A percentile compares a stretch with the other conserved stretches of the same genome.
phyloP scores from a whole-genome alignment of 2,329 filamentous ascomycete species.

The Bipolaris zeicola region DNA sequence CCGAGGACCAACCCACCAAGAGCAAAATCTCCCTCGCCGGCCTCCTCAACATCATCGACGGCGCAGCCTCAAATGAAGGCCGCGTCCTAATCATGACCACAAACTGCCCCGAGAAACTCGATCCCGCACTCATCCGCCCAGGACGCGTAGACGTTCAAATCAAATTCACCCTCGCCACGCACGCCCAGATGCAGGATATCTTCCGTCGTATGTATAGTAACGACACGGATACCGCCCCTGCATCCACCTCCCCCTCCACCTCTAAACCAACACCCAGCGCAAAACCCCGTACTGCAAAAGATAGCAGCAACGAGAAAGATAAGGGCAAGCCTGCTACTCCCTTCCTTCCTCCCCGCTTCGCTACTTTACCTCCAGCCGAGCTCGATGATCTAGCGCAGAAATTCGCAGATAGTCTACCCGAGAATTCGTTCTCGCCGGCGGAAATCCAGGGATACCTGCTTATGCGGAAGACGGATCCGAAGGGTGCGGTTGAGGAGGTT shows the following conservation, averaged over 20 bases:
- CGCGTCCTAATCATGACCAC: conserved; percentile 38
- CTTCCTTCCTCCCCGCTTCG: background rate
- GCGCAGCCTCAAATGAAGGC: conserved; percentile 76
- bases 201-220: conserved; percentile 29
- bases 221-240: background rate
- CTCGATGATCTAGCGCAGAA: background rate
- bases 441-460: conserved; percentile 23
- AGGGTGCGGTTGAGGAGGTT: conserved; percentile 6
- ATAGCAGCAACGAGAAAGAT: background rate
- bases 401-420: conserved; percentile 16
- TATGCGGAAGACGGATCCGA: conserved; percentile 12
- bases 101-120: conserved; percentile 31
- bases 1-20: background rate
- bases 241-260: background rate
- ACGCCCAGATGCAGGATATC: conserved; percentile 14
- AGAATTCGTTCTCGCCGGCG: conserved; percentile 13
- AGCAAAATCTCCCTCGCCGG: conserved; percentile 74
- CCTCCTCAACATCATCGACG: conserved; percentile 82
- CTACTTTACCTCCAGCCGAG: background rate
- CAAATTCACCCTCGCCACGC: conserved; percentile 24
- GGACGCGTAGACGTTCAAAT: conserved; percentile 62
- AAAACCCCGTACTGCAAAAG: background rate
- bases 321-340: background rate
- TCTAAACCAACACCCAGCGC: background rate
- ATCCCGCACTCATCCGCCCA: conserved; percentile 65